Percentiles rank a stretch among this genome's conserved stretches.
These are phyloP conservation scores for Aspergillus jensenii DNA, from an alignment of 2,329 filamentous ascomycete genomes.

Conservation along the genomic window DNA sequence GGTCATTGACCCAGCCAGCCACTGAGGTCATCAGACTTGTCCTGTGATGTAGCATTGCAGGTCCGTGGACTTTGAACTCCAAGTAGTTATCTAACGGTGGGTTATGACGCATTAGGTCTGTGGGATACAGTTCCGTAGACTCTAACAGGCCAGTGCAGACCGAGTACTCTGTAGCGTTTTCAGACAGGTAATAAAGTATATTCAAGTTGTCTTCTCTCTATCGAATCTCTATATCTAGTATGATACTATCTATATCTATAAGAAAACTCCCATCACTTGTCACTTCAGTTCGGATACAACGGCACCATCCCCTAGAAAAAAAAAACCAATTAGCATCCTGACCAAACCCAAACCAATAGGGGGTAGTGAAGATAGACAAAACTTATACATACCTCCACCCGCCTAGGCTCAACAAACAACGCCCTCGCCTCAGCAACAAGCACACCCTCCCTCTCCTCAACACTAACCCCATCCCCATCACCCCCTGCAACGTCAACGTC, in stretches of 20 bases:
- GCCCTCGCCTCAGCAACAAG: neutral
- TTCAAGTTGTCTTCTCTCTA: no score
- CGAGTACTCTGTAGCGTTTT: neutral
- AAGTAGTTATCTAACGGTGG: neutral
- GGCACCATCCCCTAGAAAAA: neutral
- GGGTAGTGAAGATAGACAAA: neutral
- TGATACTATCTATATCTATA: neutral
- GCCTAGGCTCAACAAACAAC: conserved; percentile 1
- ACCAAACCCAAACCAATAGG: neutral
- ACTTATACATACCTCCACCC: neutral
- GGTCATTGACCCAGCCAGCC: neutral
- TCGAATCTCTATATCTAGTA: neutral
- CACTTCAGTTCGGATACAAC: neutral
- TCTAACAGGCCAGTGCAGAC: neutral
- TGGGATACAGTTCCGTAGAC: neutral
- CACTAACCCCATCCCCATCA: neutral
- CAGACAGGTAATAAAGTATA: neutral
- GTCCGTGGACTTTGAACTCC: neutral
- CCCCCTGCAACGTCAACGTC: neutral
- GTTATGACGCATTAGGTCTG: neutral
- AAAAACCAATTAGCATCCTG: neutral
- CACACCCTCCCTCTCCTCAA: neutral
- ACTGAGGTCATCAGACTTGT: neutral
- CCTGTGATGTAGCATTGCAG: neutral
- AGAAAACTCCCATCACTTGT: neutral